These are phyloP conservation scores for Pestalotiopsis sp. DNA, from an alignment of 2,329 filamentous ascomycete genomes.

Conservation along the genomic window DNA sequence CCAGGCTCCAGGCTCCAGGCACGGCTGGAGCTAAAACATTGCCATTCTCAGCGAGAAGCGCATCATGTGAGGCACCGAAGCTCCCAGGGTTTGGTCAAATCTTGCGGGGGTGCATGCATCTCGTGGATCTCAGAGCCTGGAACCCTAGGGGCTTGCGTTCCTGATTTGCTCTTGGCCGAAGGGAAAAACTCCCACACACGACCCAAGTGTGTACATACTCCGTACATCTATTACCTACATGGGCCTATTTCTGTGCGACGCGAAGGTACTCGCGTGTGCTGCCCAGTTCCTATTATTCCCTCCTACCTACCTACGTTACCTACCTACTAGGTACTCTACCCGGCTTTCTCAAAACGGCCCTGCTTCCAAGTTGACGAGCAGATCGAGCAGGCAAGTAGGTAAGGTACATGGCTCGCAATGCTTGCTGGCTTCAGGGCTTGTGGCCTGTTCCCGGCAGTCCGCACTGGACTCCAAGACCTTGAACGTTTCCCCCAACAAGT, in stretches of 20 bases:
- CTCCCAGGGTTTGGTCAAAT: neutral
- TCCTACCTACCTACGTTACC: neutral
- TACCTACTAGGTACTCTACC: neutral
- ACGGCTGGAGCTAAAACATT: slow-evolving; percentile 5
- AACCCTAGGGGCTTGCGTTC: slow-evolving; percentile 4
- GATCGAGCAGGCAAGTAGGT: neutral
- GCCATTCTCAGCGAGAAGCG: slow-evolving; percentile 10
- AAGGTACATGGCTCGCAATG: neutral
- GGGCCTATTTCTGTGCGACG: neutral
- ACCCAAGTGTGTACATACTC: neutral
- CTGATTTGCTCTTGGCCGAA: slow-evolving; percentile 8
- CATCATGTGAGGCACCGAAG: slow-evolving; percentile 13
- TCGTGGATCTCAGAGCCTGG: slow-evolving; percentile 11
- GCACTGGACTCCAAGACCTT: neutral
- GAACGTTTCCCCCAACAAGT: neutral
- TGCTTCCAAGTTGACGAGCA: neutral
- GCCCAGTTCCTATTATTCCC: neutral
- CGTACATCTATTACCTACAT: neutral
- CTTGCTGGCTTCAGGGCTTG: neutral
- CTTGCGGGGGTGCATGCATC: slow-evolving; percentile 13
- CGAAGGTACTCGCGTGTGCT: neutral
- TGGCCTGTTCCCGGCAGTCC: neutral
- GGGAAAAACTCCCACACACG: slow-evolving; percentile 8
- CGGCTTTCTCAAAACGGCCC: neutral
- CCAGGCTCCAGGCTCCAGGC: neutral